Conservation (phyloP, 768 basidiomycete genomes). For the Leccinum subgranulosum region DNA sequence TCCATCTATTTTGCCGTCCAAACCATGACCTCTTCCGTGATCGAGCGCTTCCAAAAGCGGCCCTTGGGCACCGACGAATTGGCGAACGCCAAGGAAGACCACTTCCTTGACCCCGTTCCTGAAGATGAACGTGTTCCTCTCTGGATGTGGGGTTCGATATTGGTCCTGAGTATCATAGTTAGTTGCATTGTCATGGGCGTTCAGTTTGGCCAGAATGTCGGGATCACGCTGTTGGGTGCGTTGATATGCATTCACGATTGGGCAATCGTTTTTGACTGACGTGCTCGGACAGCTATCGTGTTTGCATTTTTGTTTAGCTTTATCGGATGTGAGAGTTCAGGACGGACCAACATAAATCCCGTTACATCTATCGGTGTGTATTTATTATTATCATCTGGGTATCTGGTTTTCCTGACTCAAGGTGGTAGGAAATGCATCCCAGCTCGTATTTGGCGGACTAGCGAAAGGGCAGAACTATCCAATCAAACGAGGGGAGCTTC, state of each 20-base stretch:
- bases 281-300: conserved; percentile 36
- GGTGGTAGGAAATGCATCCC: conserved; percentile 41
- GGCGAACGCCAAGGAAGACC: conserved; percentile 19
- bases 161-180: conserved; percentile 46
- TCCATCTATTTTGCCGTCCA: conserved; percentile 14
- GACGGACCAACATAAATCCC: conserved; percentile 61
- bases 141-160: conserved; percentile 52
- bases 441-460: conserved; percentile 64
- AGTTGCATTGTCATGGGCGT: conserved; percentile 52
- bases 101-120: conserved; percentile 53
- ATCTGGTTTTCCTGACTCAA: background rate
- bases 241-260: background rate
- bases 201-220: conserved; percentile 52
- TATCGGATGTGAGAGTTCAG: conserved; percentile 59
- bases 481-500: conserved; percentile 12
- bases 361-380: conserved; percentile 48
- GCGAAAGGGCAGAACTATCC: conserved; percentile 41
- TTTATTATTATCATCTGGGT: background rate
- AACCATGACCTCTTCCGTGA: conserved; percentile 1
- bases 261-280: background rate
- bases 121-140: conserved; percentile 52
- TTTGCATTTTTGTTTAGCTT: conserved; percentile 66
- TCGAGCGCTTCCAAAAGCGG: conserved; percentile 3
- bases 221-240: conserved; percentile 24
- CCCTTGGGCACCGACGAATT: conserved; percentile 1